A percentile compares a stretch with the other conserved stretches of the same genome.
Conservation (phyloP, 371 early-diverging fungal genomes). For the Mucor sp. region DNA sequence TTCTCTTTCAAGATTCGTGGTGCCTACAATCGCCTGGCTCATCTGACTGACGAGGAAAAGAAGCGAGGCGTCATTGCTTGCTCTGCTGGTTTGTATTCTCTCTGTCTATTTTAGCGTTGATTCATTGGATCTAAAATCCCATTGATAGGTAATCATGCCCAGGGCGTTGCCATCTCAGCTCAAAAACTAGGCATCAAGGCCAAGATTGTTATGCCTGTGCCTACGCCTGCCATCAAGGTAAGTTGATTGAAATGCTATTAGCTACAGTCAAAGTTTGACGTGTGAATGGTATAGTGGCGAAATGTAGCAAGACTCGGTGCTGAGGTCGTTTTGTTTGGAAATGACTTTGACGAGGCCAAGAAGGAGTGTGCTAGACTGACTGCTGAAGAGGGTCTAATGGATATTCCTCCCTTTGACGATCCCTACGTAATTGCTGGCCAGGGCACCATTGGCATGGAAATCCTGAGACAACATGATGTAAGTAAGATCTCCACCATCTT, state of each 20-base stretch:
- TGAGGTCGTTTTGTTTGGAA: slow-evolving; percentile 82
- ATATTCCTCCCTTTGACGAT: slow-evolving; percentile 97
- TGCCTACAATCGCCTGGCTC: slow-evolving; percentile 90
- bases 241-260: not conserved
- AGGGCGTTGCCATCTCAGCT: slow-evolving; percentile 93
- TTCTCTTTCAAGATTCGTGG: slow-evolving; percentile 98
- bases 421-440: slow-evolving; percentile 98
- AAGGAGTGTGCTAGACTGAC: slow-evolving; percentile 75
- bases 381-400: slow-evolving; percentile 70
- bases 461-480: slow-evolving; percentile 77
- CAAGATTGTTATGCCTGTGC: slow-evolving; percentile 95
- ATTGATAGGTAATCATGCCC: slow-evolving; percentile 87
- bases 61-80: slow-evolving; percentile 91
- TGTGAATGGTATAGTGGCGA: slow-evolving; percentile 70
- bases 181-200: slow-evolving; percentile 89
- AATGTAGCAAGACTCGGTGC: slow-evolving; percentile 94
- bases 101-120: not conserved
- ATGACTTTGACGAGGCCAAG: slow-evolving; percentile 95
- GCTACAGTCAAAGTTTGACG: not conserved
- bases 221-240: slow-evolving; percentile 62
- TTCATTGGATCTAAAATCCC: not conserved
- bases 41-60: slow-evolving; percentile 78
- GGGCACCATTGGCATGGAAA: slow-evolving; percentile 95
- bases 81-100: slow-evolving; percentile 71
- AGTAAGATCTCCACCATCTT: slow-evolving; percentile 85